phyloP scores from a whole-genome alignment of 2,329 filamentous ascomycete genomes.

The Neodidymelliopsis sp. region DNA sequence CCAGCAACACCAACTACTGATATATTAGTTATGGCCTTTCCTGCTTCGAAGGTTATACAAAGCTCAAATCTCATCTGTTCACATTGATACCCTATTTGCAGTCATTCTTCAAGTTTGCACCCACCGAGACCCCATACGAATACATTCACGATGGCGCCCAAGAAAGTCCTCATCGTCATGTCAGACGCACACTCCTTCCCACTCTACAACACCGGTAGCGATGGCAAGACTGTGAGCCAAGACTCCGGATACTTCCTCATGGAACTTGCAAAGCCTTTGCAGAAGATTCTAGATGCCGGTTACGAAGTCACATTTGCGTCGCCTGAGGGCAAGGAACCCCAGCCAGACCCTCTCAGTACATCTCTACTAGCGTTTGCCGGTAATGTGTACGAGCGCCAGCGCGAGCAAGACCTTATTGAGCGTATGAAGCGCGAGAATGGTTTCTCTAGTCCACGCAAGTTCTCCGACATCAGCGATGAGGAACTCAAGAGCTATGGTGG shows the following conservation, averaged over 20 bases:
- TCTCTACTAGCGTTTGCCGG: constrained; percentile 54
- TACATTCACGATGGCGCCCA: constrained; percentile 29
- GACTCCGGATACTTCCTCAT: constrained; percentile 44
- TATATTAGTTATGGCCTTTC: background rate
- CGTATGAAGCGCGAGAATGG: constrained; percentile 57
- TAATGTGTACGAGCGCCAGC: constrained; percentile 55
- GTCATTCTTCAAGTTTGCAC: background rate
- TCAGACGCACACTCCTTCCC: constrained; percentile 52
- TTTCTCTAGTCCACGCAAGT: constrained; percentile 49
- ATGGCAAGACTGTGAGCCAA: constrained; percentile 36
- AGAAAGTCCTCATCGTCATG: constrained; percentile 56
- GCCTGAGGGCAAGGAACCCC: constrained; percentile 52
- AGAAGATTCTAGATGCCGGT: constrained; percentile 38
- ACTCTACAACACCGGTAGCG: constrained; percentile 34
- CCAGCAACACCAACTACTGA: background rate
- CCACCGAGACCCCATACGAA: background rate
- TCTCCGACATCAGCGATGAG: constrained; percentile 50
- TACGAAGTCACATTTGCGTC: constrained; percentile 58
- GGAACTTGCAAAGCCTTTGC: constrained; percentile 43
- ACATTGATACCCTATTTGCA: constrained; percentile 1
- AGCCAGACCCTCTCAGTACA: constrained; percentile 53
- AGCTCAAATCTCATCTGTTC: too few relatives aligned
- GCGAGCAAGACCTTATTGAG: constrained; percentile 53
- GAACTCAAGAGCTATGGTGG: constrained; percentile 52
- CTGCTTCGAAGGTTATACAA: background rate